phyloP scores from a whole-genome alignment of 208 protist genomes.

The Trichomonas gallinae region DNA sequence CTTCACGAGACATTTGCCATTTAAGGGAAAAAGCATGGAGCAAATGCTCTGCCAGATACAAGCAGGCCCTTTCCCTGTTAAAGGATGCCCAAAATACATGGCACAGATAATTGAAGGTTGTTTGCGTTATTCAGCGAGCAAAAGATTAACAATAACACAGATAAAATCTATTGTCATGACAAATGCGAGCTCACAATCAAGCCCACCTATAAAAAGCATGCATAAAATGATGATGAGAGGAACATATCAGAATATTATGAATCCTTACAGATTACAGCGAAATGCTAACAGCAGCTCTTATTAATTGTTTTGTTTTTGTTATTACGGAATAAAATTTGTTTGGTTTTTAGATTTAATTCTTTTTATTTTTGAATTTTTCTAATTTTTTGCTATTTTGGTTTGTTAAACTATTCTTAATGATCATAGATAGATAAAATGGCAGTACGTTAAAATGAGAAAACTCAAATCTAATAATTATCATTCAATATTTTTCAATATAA shows the following conservation, averaged over 20 bases:
- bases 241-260: background rate
- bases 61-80: background rate
- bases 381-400: too few relatives aligned
- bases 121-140: background rate
- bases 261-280: background rate
- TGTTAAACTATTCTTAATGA: too few relatives aligned
- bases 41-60: background rate
- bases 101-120: background rate
- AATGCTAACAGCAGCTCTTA: background rate
- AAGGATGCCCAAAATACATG: background rate
- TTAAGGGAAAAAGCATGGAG: background rate
- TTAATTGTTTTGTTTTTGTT: background rate
- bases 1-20: background rate
- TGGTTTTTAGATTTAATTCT: background rate
- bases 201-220: background rate
- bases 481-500: too few relatives aligned
- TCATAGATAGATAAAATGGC: too few relatives aligned
- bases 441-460: too few relatives aligned
- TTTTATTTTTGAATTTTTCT: background rate
- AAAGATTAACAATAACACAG: background rate
- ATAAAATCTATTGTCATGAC: background rate
- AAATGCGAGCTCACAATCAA: background rate
- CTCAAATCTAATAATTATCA: too few relatives aligned
- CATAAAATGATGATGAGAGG: background rate
- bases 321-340: background rate